Evolutionary conservation across 2,329 filamentous ascomycete genomes (phyloP), one percentile per base, ranked within the genome.

Genomic region (Neonectria sp.): DNA sequence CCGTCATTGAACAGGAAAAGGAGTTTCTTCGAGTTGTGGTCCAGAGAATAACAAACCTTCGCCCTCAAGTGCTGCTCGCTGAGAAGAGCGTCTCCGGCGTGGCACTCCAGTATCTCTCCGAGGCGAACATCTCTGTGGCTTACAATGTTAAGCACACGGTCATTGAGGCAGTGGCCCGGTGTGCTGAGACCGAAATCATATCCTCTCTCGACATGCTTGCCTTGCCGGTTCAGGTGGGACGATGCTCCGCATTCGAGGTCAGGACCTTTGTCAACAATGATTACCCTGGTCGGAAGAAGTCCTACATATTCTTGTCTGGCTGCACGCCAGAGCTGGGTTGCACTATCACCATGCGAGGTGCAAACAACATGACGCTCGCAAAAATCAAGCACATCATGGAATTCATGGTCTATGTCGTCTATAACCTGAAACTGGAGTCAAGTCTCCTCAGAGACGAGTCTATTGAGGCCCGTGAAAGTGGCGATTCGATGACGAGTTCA

Each of bases 321-420:
- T 98, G 95, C 74, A 90, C 92, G 9, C 94, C 93, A 69, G 93
- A 97, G 67, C 88, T 99, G 2, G 97, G 96, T 0, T 98, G 96
- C 78, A 99, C 96, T 0, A 97, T 99, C 73, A 94, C 95, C 13
- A 85, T 99, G 25, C 91, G 96, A 52, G 96, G 96, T 1, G 93
- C 92, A 4, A 90, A 92, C 66, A 91, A 90, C 33, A 84, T 89
- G 55, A 86, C 90, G 0, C 86, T 99, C 21, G 85, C 90, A 2
- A 93, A 91, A 73, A 90, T 99, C 80, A 99, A 99, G 82, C 89
- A 91, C 59, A 96, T 99, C 72, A 96, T 95, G 12, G 96, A 99
- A 78, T 98, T 99, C 78, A 98, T 99, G 95, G 93, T 97, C 43
- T 99, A 98, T 74, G 97, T 99, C 24, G 95, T 98, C 13, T 99